Evolutionary conservation across 352 stramenopile genomes (phyloP).

Genomic region (Halophytophthora batemanensis): DNA sequence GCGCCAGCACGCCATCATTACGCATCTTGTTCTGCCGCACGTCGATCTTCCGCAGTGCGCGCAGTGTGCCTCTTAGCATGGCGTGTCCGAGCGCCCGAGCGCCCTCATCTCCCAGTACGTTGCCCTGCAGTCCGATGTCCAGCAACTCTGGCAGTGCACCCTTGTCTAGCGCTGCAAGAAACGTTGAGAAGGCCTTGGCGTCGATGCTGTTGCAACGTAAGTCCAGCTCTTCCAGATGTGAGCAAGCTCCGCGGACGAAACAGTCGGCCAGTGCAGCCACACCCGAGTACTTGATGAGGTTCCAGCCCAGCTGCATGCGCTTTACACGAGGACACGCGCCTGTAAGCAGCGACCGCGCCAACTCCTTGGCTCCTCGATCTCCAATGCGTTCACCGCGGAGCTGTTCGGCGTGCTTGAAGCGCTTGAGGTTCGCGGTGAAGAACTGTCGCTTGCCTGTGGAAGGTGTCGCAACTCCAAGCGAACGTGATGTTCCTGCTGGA

Average conservation of each 20-base stretch:
- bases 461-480: neutral
- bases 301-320: slow-evolving; percentile 61
- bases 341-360: slow-evolving; percentile 60
- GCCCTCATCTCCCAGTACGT: slow-evolving; percentile 56
- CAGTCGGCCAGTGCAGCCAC: slow-evolving; percentile 47
- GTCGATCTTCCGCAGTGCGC: slow-evolving; percentile 40
- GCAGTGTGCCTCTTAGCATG: slow-evolving; percentile 49
- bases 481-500: neutral
- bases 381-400: slow-evolving; percentile 59
- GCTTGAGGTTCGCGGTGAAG: slow-evolving; percentile 72
- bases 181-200: slow-evolving; percentile 26
- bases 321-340: slow-evolving; percentile 62
- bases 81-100: slow-evolving; percentile 54
- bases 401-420: slow-evolving; percentile 67
- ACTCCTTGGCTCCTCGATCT: slow-evolving; percentile 46
- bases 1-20: slow-evolving; percentile 49
- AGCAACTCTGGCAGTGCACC: slow-evolving; percentile 48
- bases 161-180: slow-evolving; percentile 48
- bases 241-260: slow-evolving; percentile 52
- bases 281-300: slow-evolving; percentile 54
- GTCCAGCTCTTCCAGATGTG: slow-evolving; percentile 57
- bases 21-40: slow-evolving; percentile 65
- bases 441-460: slow-evolving; percentile 42
- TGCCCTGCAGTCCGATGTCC: slow-evolving; percentile 52
- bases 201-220: slow-evolving; percentile 64